Percentiles rank a stretch among this genome's conserved stretches.
These are phyloP conservation scores for Medicago ruthenica DNA, from an alignment of 306 rosid species.

Conservation along the genomic window DNA sequence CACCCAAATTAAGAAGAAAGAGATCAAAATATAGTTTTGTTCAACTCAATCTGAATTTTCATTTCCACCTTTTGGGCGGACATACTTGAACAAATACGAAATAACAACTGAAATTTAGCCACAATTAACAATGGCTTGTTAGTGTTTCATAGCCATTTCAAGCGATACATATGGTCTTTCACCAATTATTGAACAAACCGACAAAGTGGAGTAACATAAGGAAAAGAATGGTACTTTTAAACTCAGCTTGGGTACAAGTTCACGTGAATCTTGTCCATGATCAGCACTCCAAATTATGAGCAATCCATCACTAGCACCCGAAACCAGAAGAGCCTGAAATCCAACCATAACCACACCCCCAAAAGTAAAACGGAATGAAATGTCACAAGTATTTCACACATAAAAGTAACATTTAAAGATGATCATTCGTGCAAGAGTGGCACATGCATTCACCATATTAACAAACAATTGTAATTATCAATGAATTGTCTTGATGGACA, in stretches of 20 bases:
- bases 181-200: conserved; percentile 31
- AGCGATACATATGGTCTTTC: conserved; percentile 39
- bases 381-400: conserved; percentile 17
- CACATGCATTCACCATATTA: conserved; percentile 8
- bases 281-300: conserved; percentile 98
- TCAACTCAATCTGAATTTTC: conserved; percentile 14
- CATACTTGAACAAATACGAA: conserved; percentile 38
- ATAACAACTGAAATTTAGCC: conserved; percentile 29
- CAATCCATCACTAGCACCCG: conserved; percentile 96
- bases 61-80: conserved; percentile 8
- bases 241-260: conserved; percentile 95
- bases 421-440: conserved; percentile 31
- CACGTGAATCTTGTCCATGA: conserved; percentile 94
- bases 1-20: conserved; percentile 17
- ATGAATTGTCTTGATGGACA: conserved; percentile 23
- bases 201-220: conserved; percentile 20
- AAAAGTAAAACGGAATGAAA: conserved; percentile 19
- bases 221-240: conserved; percentile 66
- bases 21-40: conserved; percentile 20
- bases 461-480: conserved; percentile 29
- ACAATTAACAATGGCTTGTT: conserved; percentile 34
- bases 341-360: conserved; percentile 36
- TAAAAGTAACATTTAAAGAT: conserved; percentile 17
- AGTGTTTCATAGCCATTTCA: conserved; percentile 30
- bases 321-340: conserved; percentile 89